Evolutionary conservation across 139 green algal species (phyloP).

Genomic region (Bryopsis sp.): DNA sequence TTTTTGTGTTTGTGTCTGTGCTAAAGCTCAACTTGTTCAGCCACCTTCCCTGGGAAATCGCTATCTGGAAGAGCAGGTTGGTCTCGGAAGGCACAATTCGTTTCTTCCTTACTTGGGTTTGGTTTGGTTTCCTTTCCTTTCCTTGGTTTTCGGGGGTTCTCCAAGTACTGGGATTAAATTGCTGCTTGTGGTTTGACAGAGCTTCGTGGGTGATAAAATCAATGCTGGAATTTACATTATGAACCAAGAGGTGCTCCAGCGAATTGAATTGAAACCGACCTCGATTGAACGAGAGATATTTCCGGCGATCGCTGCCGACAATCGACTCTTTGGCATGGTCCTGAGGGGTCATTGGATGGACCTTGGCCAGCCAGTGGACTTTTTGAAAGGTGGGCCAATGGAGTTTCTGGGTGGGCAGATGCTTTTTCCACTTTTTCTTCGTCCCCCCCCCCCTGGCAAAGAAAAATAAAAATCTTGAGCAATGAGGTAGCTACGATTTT

Average conservation of each 20-base stretch:
- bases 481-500: too few species aligned
- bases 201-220: constrained; percentile 84
- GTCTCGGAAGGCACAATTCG: too few species aligned
- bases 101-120: too few species aligned
- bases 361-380: constrained; percentile 75
- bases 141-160: background rate
- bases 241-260: constrained; percentile 50
- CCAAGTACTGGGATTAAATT: too few species aligned
- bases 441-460: too few species aligned
- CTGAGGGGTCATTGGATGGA: constrained; percentile 85
- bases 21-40: too few species aligned
- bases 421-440: too few species aligned
- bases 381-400: constrained; percentile 49
- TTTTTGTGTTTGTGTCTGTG: too few species aligned
- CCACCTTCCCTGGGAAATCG: too few species aligned
- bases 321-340: constrained; percentile 55
- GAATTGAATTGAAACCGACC: constrained; percentile 71
- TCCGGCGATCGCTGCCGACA: constrained; percentile 58
- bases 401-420: background rate
- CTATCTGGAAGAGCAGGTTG: too few species aligned
- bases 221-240: constrained; percentile 82
- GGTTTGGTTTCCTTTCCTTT: constrained; percentile 8
- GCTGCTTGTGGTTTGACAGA: constrained; percentile 27
- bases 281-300: constrained; percentile 77
- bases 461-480: too few species aligned